These are phyloP conservation scores for Trypanosoma grayi DNA, from an alignment of 208 protist genomes.

Conservation along the genomic window DNA sequence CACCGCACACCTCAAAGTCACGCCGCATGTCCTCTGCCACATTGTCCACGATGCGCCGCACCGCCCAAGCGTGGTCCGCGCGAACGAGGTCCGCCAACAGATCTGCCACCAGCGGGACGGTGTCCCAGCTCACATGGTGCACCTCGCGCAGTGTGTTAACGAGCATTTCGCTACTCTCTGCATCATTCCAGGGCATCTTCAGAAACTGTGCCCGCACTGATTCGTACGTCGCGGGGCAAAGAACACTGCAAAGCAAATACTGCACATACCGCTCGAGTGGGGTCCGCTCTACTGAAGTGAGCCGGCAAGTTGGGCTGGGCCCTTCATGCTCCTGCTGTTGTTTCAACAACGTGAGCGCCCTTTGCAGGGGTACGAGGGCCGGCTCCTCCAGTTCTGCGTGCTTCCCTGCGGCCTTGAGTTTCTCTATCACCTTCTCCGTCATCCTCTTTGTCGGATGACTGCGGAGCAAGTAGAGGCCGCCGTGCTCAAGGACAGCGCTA, in stretches of 20 bases:
- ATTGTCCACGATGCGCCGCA: slow-evolving; percentile 16
- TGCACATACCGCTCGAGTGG: slow-evolving; percentile 17
- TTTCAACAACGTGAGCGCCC: too few species aligned
- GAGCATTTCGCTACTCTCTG: slow-evolving; percentile 5
- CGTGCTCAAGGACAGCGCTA: slow-evolving; percentile 4
- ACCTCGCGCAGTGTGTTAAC: slow-evolving; percentile 3
- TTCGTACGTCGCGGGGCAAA: slow-evolving; percentile 2
- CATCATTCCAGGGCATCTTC: slow-evolving; percentile 21
- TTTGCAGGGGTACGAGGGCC: too few species aligned
- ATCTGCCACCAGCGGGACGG: slow-evolving; percentile 11
- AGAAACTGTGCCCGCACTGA: slow-evolving; percentile 11
- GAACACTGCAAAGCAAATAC: slow-evolving; percentile 4
- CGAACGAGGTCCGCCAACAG: slow-evolving; percentile 9
- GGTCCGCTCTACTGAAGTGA: background rate
- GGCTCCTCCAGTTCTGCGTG: background rate
- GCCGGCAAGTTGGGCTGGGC: too few species aligned
- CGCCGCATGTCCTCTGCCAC: slow-evolving; percentile 25
- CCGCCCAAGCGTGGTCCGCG: background rate
- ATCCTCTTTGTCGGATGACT: slow-evolving; percentile 2
- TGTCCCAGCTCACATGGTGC: slow-evolving; percentile 17
- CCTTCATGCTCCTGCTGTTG: too few species aligned
- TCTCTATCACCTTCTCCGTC: slow-evolving; percentile 7
- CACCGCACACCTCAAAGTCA: slow-evolving; percentile 14
- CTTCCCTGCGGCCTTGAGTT: background rate
- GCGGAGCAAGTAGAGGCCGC: slow-evolving; percentile 22